Conservation (phyloP, 2,329 filamentous ascomycete genomes). For the Talaromyces sp. region DNA sequence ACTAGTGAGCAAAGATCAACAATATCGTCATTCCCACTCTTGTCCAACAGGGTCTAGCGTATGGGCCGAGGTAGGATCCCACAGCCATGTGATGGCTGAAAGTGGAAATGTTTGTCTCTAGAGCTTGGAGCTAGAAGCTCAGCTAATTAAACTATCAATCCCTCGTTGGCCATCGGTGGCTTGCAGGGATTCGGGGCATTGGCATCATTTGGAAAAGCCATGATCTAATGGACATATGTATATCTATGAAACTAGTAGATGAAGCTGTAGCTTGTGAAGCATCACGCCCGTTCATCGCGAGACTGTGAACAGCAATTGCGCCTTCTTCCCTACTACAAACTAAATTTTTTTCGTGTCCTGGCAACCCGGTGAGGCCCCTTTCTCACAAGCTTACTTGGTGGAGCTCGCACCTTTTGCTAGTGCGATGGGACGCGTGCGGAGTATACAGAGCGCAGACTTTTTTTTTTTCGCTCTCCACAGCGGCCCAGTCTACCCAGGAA, state of each 20-base stretch:
- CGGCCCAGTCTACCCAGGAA: not conserved
- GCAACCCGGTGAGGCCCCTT: not conserved
- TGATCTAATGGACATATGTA: not conserved
- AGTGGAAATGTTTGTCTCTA: not conserved
- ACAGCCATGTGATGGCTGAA: not conserved
- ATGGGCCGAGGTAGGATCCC: constrained; percentile 1
- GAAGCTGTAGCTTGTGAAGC: not conserved
- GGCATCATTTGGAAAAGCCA: not conserved
- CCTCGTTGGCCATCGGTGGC: not conserved
- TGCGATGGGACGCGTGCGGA: not conserved
- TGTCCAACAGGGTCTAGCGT: not conserved
- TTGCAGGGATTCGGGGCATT: not conserved
- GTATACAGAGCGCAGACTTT: not conserved
- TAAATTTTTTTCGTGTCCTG: not conserved
- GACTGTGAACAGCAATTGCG: not conserved
- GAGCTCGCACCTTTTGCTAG: not conserved
- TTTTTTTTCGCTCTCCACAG: not conserved
- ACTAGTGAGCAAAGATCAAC: not conserved
- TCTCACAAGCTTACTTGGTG: not conserved
- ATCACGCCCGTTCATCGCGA: not conserved
- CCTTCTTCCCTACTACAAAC: not conserved
- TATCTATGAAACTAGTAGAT: not conserved
- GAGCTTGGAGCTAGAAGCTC: not conserved
- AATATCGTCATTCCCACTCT: not conserved
- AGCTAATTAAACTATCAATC: constrained; percentile 1